Evolutionary conservation across 2,329 filamentous ascomycete species (phyloP), one percentile per base, ranked within the genome.

Genomic region (Calonectria naviculata): DNA sequence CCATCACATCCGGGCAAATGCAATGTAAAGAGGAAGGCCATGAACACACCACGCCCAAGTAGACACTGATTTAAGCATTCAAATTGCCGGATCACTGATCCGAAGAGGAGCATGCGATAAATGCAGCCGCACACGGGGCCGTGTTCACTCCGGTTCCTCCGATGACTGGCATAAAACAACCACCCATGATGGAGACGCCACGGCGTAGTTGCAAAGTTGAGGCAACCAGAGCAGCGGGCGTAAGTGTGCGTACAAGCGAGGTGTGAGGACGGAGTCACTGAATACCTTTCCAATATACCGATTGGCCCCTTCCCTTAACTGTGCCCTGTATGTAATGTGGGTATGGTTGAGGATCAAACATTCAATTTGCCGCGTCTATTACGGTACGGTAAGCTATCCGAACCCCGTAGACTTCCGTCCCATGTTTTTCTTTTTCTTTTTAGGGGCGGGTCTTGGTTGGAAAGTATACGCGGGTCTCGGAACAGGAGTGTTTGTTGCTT

Each of bases 381-480:
- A 46, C 46, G n/a, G 38, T 62, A 62, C 62, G 44, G 47, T 31
- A 31, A 49, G 47, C 28, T 64, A 64, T 52, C 67, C 70, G 52
- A 56, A 71, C 60, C 58, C 38, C 44, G 65, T 65, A 49, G 64
- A 44, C 31, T 49, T 64, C 44, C 68, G 42, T 42, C 69, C 69
- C 68, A 72, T 73, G 65, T 66, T 62, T 58, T 24, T 56, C 36
- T 56, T 52, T 56, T 52, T 54, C 34, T 34, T 34, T 34, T 36
- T n/a, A 9, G 31, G 31, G 52, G 52, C 42, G n/a, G 42, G 42
- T 46, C n/a, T n/a, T 10, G 9, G 21, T 12, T 13, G 42, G 8
- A 46, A 46, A 46, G 42, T 73, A 74, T 44, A 68, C 70, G 73
- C 62, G 70, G 67, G 62, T 68, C 61, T 68, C 69, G 74, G 74